Percentiles rank a stretch among this genome's conserved stretches.
phyloP scores from a whole-genome alignment of 352 stramenopile genomes.

The Phytophthora megakarya region DNA sequence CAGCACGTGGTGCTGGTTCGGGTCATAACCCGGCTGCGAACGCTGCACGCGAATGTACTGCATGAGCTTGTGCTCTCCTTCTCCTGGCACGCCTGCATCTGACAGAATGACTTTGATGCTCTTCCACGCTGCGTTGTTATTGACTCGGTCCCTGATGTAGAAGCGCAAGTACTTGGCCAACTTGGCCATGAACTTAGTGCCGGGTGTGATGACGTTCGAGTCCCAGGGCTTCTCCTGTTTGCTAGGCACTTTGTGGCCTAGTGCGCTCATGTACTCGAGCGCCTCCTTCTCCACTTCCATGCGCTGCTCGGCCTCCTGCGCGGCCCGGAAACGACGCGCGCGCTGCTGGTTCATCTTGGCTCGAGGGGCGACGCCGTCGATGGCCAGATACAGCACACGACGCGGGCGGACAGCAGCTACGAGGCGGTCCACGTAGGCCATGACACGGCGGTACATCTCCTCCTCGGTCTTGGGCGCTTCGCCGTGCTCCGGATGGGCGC shows the following conservation, averaged over 20 bases:
- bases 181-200: constrained; percentile 98
- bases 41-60: constrained; percentile 95
- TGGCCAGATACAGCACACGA: constrained; percentile 97
- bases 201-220: constrained; percentile 99
- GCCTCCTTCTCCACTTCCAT: constrained; percentile 93
- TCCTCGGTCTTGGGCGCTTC: constrained; percentile 94
- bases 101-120: constrained; percentile 96
- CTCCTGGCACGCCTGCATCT: constrained; percentile 96
- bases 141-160: constrained; percentile 95
- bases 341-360: constrained; percentile 99
- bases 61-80: constrained; percentile 99
- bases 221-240: constrained; percentile 94
- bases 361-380: constrained; percentile 98
- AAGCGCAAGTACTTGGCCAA: constrained; percentile 91
- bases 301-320: constrained; percentile 95
- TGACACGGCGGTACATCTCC: constrained; percentile 98
- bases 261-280: constrained; percentile 90
- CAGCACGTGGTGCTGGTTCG: constrained; percentile 97
- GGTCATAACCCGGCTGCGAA: constrained; percentile 95
- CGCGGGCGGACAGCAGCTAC: constrained; percentile 94
- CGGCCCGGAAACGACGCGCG: constrained; percentile 94
- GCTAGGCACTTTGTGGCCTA: constrained; percentile 81
- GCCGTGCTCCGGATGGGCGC: constrained; percentile 95
- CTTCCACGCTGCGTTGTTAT: constrained; percentile 94
- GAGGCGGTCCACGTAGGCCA: constrained; percentile 97